Conservation (phyloP, 2,329 filamentous ascomycete genomes). For the Dryadomyces quercivorus region DNA sequence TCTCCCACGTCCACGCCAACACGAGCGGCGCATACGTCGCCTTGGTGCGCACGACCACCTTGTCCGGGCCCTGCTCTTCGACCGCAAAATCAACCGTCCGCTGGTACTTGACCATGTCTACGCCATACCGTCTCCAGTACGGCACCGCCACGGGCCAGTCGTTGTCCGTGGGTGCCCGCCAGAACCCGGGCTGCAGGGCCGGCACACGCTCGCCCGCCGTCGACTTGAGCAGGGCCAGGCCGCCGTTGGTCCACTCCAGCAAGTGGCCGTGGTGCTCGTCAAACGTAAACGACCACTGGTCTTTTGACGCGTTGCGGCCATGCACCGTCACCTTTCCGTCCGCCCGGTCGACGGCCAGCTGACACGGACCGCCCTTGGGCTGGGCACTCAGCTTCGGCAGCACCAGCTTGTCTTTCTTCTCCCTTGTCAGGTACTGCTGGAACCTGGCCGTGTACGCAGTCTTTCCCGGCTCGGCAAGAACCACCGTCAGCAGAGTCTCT, state of each 20-base stretch:
- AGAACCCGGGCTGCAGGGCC: slow-evolving; percentile 38
- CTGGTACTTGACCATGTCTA: slow-evolving; percentile 32
- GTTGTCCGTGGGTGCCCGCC: slow-evolving; percentile 55
- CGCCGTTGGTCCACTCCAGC: slow-evolving; percentile 26
- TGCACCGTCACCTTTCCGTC: background rate
- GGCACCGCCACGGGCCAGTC: slow-evolving; percentile 40
- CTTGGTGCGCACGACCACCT: slow-evolving; percentile 27
- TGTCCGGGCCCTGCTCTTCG: slow-evolving; percentile 8
- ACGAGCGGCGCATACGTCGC: slow-evolving; percentile 45
- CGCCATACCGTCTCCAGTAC: slow-evolving; percentile 44
- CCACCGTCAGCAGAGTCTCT: slow-evolving; percentile 4
- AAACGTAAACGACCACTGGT: slow-evolving; percentile 27
- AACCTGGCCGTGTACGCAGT: slow-evolving; percentile 37
- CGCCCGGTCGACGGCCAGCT: slow-evolving; percentile 8
- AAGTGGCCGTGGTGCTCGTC: slow-evolving; percentile 31
- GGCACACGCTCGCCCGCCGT: slow-evolving; percentile 9
- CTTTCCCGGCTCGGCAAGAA: slow-evolving; percentile 24
- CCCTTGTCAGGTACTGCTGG: slow-evolving; percentile 29
- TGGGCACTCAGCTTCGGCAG: slow-evolving; percentile 6
- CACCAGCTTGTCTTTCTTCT: slow-evolving; percentile 12
- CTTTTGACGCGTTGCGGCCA: slow-evolving; percentile 11
- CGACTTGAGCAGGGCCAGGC: slow-evolving; percentile 19
- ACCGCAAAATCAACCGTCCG: slow-evolving; percentile 8
- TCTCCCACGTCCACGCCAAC: slow-evolving; percentile 45
- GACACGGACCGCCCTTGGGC: slow-evolving; percentile 13